Conservation (phyloP, 768 basidiomycete species). For the Royoungia palumana region DNA sequence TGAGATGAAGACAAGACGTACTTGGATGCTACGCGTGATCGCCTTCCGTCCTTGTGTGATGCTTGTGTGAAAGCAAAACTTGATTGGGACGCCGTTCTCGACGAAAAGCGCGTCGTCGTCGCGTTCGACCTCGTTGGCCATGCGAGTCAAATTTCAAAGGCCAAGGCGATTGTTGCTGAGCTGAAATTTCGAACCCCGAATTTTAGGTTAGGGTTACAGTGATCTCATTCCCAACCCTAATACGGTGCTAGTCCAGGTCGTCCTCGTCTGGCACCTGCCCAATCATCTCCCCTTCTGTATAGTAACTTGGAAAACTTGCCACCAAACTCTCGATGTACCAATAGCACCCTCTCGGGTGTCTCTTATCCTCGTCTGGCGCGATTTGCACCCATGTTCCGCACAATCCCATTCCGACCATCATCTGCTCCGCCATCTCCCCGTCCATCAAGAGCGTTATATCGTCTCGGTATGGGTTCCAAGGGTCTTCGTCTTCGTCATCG, state of each 20-base stretch:
- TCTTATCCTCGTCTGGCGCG: conserved; percentile 8
- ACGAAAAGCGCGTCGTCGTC: conserved; percentile 18
- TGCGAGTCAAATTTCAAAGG: neutral
- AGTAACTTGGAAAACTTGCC: conserved; percentile 51
- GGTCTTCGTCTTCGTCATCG: conserved; percentile 7
- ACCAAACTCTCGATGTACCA: conserved; percentile 60
- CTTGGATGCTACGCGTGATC: conserved; percentile 22
- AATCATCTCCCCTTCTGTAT: conserved; percentile 21
- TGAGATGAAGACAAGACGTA: conserved; percentile 1
- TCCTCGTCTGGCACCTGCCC: neutral
- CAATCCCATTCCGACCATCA: conserved; percentile 32
- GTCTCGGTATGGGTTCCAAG: conserved; percentile 39
- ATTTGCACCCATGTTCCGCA: conserved; percentile 37
- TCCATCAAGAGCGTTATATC: conserved; percentile 31
- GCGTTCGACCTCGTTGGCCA: conserved; percentile 2
- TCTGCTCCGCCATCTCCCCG: conserved; percentile 4
- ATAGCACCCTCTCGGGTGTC: conserved; percentile 27
- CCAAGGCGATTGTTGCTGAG: neutral
- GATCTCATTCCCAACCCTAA: conserved; percentile 13
- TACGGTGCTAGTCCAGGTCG: neutral
- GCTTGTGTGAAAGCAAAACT: conserved; percentile 28
- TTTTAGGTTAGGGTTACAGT: conserved; percentile 27
- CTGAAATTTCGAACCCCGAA: conserved; percentile 28
- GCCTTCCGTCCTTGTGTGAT: conserved; percentile 18
- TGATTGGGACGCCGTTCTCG: conserved; percentile 20